Base-by-base conservation (phyloP, 352 stramenopile species). In the Phytophthora podocarpi region DNA sequence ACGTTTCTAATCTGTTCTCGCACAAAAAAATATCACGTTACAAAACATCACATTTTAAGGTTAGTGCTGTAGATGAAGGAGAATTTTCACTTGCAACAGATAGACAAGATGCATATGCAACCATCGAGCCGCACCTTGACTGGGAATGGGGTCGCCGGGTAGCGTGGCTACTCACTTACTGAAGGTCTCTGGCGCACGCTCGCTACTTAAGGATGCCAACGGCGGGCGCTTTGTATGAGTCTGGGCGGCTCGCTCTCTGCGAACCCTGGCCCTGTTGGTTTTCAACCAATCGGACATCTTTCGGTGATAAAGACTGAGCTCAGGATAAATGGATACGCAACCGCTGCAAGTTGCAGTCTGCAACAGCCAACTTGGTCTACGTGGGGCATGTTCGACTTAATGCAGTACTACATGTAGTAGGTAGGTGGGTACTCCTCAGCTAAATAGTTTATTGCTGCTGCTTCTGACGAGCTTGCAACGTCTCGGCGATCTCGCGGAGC, bases 1-100 rank as follows among this genome's bases (percentile, higher is more conserved):
- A 50, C 55, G 55, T 67, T 72, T 58, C 56, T 51, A 62, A 67
- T 75, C 56, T 68, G n/a, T n/a, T n/a, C n/a, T n/a, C n/a, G n/a
- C n/a, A n/a, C n/a, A n/a, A n/a, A n/a, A n/a, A 27, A 30, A 46
- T 12, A 46, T 46, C 21, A 46, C 21, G 13, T 15, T 16, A 28
- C 18, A 46, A 46, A 45, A 1, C 13, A 28, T 18, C 39, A 46
- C 0, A 46, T n/a, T 46, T 43, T 21, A 31, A 46, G 4, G 39
- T 46, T 9, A 49, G 5, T 23, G 43, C 50, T 63, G 42, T 16
- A 18, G 23, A 47, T 15, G 37, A 23, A 55, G 15, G 12, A 63
- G 3, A 37, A 43, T n/a, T 59, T 37, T 9, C 31, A 35, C 2
- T 10, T 40, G 8, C 6, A 12, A 16, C 12, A 26, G 27, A 20